Conservation (phyloP, 2,329 filamentous ascomycete genomes). For the Pestalotiopsis sp. region DNA sequence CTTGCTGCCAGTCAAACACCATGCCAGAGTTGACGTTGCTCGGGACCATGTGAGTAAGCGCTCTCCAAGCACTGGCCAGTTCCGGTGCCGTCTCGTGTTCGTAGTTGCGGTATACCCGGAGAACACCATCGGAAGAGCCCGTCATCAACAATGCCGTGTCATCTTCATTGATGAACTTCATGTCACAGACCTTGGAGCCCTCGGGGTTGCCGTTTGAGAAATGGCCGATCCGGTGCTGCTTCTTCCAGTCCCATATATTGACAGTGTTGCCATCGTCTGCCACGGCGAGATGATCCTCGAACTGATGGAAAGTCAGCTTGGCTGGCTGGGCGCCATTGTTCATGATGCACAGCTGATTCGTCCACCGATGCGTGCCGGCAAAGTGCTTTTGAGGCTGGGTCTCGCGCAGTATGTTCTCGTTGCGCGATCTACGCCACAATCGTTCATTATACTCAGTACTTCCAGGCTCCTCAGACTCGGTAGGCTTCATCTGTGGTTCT, state of each 20-base stretch:
- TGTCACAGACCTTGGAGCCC: conserved; percentile 89
- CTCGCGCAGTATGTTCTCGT: conserved; percentile 88
- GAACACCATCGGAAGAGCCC: conserved; percentile 90
- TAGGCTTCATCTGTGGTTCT: conserved; percentile 96
- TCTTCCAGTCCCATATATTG: conserved; percentile 92
- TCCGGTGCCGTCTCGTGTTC: conserved; percentile 76
- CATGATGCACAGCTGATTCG: conserved; percentile 78
- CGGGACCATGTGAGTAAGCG: conserved; percentile 89
- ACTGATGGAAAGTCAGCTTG: conserved; percentile 96
- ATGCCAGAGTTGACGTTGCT: conserved; percentile 94
- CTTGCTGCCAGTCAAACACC: conserved; percentile 98
- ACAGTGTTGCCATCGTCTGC: conserved; percentile 92
- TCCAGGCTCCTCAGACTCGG: conserved; percentile 93
- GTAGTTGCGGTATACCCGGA: conserved; percentile 92
- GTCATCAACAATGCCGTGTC: conserved; percentile 94
- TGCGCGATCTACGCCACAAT: conserved; percentile 88
- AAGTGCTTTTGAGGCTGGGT: conserved; percentile 93
- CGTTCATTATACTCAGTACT: conserved; percentile 96
- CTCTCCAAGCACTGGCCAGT: conserved; percentile 88
- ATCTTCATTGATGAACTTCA: conserved; percentile 98
- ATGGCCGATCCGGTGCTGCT: conserved; percentile 71
- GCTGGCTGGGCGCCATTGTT: conserved; percentile 88
- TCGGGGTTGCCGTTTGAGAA: conserved; percentile 95
- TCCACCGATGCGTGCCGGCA: conserved; percentile 82
- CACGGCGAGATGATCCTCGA: conserved; percentile 92